These are phyloP conservation scores for Aspergillus nomiae DNA, from an alignment of 2,329 filamentous ascomycete genomes.

Conservation along the genomic window DNA sequence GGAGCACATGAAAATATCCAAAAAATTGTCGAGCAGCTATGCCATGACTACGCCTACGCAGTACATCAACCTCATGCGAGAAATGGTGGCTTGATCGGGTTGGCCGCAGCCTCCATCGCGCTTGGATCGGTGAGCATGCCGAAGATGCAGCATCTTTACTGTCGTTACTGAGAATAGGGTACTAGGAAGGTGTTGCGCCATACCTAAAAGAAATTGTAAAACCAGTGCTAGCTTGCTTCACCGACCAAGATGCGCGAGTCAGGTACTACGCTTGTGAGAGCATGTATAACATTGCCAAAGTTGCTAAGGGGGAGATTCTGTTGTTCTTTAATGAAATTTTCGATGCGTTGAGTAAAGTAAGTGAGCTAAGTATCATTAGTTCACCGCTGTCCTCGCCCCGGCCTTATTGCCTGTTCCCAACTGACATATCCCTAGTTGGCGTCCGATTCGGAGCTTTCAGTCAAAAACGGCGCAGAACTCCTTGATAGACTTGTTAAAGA, in stretches of 20 bases:
- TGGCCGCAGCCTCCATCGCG: conserved; percentile 94
- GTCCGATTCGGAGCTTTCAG: conserved; percentile 92
- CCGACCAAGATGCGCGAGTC: conserved; percentile 94
- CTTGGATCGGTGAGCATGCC: conserved; percentile 75
- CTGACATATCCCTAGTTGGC: conserved; percentile 65
- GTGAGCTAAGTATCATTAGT: conserved; percentile 17
- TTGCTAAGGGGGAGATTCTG: conserved; percentile 95
- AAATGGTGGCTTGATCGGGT: conserved; percentile 92
- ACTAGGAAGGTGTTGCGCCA: conserved; percentile 76
- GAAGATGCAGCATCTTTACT: background rate
- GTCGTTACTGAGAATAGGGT: conserved; percentile 10
- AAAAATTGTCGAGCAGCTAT: conserved; percentile 91
- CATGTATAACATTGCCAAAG: conserved; percentile 99
- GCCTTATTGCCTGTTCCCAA: conserved; percentile 11
- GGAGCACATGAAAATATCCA: conserved; percentile 80
- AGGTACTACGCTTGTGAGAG: conserved; percentile 98
- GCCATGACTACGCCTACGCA: conserved; percentile 96
- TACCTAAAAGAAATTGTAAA: conserved; percentile 94
- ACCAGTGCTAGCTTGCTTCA: conserved; percentile 94
- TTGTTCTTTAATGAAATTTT: conserved; percentile 99
- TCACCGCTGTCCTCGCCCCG: background rate
- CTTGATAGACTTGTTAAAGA: conserved; percentile 94
- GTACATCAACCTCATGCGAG: conserved; percentile 95
- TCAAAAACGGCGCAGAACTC: conserved; percentile 96
- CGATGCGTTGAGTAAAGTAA: conserved; percentile 91